A percentile compares a stretch with the other conserved stretches of the same genome.
Evolutionary conservation across 2,329 filamentous ascomycete genomes (phyloP).

Genomic region (Madurella mycetomatis): DNA sequence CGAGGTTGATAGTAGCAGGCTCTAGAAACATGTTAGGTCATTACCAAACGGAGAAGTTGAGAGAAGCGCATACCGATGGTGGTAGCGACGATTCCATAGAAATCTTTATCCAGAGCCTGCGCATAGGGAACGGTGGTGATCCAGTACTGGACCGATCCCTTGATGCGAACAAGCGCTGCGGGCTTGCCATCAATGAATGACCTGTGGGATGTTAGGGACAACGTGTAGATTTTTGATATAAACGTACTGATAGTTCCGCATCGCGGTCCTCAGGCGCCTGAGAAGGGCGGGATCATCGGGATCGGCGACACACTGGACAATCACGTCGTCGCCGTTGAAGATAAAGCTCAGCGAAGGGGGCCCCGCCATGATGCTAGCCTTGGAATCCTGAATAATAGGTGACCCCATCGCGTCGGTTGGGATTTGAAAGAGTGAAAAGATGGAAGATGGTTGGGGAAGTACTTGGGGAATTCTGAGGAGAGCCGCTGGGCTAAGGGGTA

Average conservation of each 20-base stretch:
- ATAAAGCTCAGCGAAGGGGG: conserved; percentile 9
- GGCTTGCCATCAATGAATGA: conserved; percentile 12
- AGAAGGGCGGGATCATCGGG: conserved; percentile 1
- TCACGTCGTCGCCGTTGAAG: conserved; percentile 12
- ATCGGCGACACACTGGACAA: conserved; percentile 13
- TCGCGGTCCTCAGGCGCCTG: not conserved
- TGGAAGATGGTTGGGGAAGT: not conserved
- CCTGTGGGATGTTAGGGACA: conserved; percentile 1
- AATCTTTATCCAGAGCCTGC: not conserved
- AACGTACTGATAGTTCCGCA: conserved; percentile 8
- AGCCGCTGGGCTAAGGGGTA: too few relatives aligned
- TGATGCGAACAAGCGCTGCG: conserved; percentile 7
- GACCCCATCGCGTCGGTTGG: conserved; percentile 3
- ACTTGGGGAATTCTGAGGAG: not conserved
- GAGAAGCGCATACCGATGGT: conserved; percentile 3
- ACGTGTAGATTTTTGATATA: not conserved
- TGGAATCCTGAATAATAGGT: not conserved
- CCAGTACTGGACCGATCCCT: conserved; percentile 6
- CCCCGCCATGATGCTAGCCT: not conserved
- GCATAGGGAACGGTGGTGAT: conserved; percentile 3
- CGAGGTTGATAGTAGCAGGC: not conserved
- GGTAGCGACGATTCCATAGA: conserved; percentile 1
- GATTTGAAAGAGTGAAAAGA: not conserved
- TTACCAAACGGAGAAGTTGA: not conserved
- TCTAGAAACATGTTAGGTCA: not conserved